Conservation (phyloP, 305 asterid genomes). For the Fraxinus albicans region DNA sequence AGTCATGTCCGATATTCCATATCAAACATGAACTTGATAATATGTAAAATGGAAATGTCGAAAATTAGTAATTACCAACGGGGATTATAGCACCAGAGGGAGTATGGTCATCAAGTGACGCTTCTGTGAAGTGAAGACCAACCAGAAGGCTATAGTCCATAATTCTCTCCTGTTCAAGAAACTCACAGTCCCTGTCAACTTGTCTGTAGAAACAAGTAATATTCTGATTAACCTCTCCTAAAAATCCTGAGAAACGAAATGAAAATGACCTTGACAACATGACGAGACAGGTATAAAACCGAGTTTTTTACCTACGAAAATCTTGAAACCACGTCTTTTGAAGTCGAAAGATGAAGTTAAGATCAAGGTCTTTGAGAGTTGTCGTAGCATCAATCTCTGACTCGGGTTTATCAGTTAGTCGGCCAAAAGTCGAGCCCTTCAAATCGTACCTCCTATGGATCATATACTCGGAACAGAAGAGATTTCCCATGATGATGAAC, state of each 20-base stretch:
- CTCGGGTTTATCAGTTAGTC: constrained; percentile 87
- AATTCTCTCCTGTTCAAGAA: constrained; percentile 86
- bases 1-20: neutral
- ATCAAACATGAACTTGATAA: neutral
- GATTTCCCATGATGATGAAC: constrained; percentile 88
- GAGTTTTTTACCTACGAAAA: constrained; percentile 52
- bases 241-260: neutral
- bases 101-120: constrained; percentile 42
- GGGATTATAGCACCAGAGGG: constrained; percentile 51
- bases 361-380: constrained; percentile 94
- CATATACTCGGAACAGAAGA: constrained; percentile 65
- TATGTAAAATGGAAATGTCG: neutral
- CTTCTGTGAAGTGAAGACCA: constrained; percentile 79
- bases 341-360: constrained; percentile 75
- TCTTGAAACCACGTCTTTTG: constrained; percentile 91
- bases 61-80: constrained; percentile 41
- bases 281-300: neutral
- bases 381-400: constrained; percentile 87
- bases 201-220: constrained; percentile 49
- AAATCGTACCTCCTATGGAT: constrained; percentile 82
- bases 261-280: neutral
- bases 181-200: constrained; percentile 83
- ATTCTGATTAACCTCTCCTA: neutral
- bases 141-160: constrained; percentile 95
- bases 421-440: constrained; percentile 96